These are phyloP conservation scores for Syzygium aqueum DNA, from an alignment of 345 rosid genomes.

Conservation along the genomic window DNA sequence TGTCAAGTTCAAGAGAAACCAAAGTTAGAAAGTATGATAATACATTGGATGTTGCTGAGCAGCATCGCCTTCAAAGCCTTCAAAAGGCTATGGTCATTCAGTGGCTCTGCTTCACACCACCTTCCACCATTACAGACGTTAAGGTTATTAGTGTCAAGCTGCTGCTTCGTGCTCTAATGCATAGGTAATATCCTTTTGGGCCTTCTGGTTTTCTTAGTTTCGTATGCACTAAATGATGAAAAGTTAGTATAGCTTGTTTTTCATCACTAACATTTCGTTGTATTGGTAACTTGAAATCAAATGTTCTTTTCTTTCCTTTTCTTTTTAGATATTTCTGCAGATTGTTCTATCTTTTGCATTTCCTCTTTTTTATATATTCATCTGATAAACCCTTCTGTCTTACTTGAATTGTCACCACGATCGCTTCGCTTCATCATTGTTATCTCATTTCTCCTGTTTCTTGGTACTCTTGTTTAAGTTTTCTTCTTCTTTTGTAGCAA, in stretches of 20 bases:
- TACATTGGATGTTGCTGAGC: constrained; percentile 80
- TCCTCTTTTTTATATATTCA: not conserved
- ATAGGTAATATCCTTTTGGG: constrained; percentile 43
- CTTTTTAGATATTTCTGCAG: not conserved
- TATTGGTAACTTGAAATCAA: not conserved
- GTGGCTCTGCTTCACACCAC: constrained; percentile 98
- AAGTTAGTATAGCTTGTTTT: not conserved
- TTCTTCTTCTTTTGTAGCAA: constrained; percentile 43
- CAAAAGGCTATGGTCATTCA: constrained; percentile 90
- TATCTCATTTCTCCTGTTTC: not conserved
- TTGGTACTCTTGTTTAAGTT: not conserved
- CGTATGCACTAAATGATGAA: not conserved
- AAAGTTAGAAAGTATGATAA: constrained; percentile 68
- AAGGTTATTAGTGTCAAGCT: constrained; percentile 61
- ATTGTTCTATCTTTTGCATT: not conserved
- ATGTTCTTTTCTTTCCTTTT: not conserved
- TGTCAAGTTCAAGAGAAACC: constrained; percentile 84
- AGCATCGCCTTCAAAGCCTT: constrained; percentile 88
- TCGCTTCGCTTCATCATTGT: not conserved
- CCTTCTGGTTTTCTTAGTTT: not conserved
- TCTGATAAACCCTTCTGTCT: not conserved
- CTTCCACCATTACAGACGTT: constrained; percentile 66
- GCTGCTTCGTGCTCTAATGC: constrained; percentile 67
- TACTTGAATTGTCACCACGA: not conserved
- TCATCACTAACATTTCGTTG: not conserved